Percentiles rank a stretch among this genome's conserved stretches.
These are phyloP conservation scores for Trametopsis cervina DNA, from an alignment of 768 basidiomycete species.

Conservation along the genomic window DNA sequence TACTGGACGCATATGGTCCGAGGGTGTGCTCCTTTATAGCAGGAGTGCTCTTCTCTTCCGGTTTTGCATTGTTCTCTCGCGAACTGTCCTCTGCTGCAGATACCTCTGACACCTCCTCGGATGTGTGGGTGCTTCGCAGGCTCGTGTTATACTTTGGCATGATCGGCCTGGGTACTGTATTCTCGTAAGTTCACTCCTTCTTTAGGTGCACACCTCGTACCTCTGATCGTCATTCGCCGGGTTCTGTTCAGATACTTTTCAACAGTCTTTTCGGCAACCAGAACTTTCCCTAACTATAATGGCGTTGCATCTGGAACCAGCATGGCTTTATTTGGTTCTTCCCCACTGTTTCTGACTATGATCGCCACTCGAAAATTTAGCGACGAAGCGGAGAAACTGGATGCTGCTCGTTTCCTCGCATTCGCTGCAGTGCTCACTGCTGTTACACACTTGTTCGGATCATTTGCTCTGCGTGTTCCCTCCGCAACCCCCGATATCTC, in stretches of 20 bases:
- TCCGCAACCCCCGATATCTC: not conserved
- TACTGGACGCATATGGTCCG: slow-evolving; percentile 63
- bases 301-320: slow-evolving; percentile 61
- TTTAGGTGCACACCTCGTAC: not conserved
- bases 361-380: slow-evolving; percentile 61
- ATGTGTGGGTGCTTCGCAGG: slow-evolving; percentile 37
- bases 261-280: slow-evolving; percentile 67
- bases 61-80: slow-evolving; percentile 57
- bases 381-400: slow-evolving; percentile 34
- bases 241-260: slow-evolving; percentile 52
- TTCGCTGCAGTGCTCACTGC: slow-evolving; percentile 54
- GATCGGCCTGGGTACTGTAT: slow-evolving; percentile 60
- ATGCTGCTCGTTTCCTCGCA: slow-evolving; percentile 41
- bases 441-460: slow-evolving; percentile 47
- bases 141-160: slow-evolving; percentile 56
- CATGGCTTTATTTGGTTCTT: slow-evolving; percentile 75
- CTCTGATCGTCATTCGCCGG: not conserved
- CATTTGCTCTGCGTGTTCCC: slow-evolving; percentile 27
- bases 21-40: slow-evolving; percentile 60
- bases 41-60: slow-evolving; percentile 47
- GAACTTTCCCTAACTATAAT: slow-evolving; percentile 56
- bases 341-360: slow-evolving; percentile 65
- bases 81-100: slow-evolving; percentile 45
- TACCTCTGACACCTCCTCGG: slow-evolving; percentile 29
- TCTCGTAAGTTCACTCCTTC: slow-evolving; percentile 48